Base-by-base conservation (phyloP, 805 yeast genomes). In the Tetrapisispora nanseiensis region DNA sequence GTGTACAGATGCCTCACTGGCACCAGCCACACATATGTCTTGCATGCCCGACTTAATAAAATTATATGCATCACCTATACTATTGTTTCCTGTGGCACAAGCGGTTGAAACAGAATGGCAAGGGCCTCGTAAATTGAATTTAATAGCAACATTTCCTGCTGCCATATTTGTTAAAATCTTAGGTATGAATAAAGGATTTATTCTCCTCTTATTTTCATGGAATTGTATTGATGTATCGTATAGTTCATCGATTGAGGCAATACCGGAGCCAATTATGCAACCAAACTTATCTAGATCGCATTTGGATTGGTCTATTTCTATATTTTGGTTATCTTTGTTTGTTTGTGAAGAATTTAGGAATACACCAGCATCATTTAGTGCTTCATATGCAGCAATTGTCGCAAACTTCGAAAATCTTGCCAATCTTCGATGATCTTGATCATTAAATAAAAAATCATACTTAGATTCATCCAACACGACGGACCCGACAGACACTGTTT, bases 21-120 rank as follows among this genome's bases (percentile, higher is more conserved):
- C 95, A n/a, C 98, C 98, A 8, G 95, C 92, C 9, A 92, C 70
- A 78, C 89, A 84, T 4, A 82, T 85, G 50, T 87, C 81, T 10
- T 90, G 86, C 64, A 83, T 82, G 4, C 85, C 94, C 43, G 79
- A 78, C 46, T 71, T 66, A 45, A 92, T 85, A 52, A 89, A 80
- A 53, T 89, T 75, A 50, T 71, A 75, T 0, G 96, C 97, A 57
- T 92, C 99, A 3, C 97, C 97, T 37, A 92, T 80, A 0, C 96
- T 75, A 56, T 92, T 94, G 23, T 82, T 75, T 0, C 99, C 99
- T 0, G 98, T 87, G 4, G 99, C 95, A 67, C 99, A 92, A 1
- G 98, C 98, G 0, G 97, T 87, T 2, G 95, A 75, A 0, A 79
- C 92, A 0, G 95, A 69, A 56, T 89, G 96, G 33, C 84, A 76